Conservation (phyloP, 2,329 filamentous ascomycete species). For the Aspergillus novofumigatus region DNA sequence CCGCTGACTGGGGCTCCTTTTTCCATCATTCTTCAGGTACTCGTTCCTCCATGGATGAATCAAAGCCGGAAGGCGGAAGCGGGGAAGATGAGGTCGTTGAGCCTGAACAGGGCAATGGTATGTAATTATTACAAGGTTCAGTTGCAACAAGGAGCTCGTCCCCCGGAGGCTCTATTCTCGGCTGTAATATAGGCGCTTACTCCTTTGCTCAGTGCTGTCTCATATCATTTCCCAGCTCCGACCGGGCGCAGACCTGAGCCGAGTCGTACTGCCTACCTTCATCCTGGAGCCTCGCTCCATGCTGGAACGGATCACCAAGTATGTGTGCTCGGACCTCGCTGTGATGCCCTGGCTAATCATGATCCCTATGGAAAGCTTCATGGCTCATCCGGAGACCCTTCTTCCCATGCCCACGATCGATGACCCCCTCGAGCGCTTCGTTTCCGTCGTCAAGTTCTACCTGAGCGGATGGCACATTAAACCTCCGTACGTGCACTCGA, state of each 20-base stretch:
- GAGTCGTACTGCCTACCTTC: slow-evolving; percentile 92
- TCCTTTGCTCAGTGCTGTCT: slow-evolving; percentile 65
- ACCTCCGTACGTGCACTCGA: slow-evolving; percentile 66
- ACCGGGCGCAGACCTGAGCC: slow-evolving; percentile 89
- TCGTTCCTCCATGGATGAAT: slow-evolving; percentile 57
- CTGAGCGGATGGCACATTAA: slow-evolving; percentile 98
- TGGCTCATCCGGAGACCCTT: slow-evolving; percentile 96
- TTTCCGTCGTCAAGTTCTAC: slow-evolving; percentile 97
- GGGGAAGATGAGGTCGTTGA: slow-evolving; percentile 79
- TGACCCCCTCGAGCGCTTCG: slow-evolving; percentile 83
- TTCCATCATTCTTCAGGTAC: slow-evolving; percentile 31
- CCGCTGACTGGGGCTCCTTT: slow-evolving; percentile 23
- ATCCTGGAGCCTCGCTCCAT: slow-evolving; percentile 97
- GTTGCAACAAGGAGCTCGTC: not conserved
- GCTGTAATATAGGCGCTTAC: not conserved
- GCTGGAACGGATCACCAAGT: slow-evolving; percentile 99
- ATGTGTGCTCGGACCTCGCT: slow-evolving; percentile 33
- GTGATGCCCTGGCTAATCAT: not conserved
- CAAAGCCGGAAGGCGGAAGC: slow-evolving; percentile 34
- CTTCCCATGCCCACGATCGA: slow-evolving; percentile 83
- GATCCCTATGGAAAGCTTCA: slow-evolving; percentile 65
- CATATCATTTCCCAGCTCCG: slow-evolving; percentile 97
- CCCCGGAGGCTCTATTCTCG: not conserved
- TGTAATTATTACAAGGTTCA: slow-evolving; percentile 25
- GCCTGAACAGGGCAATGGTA: slow-evolving; percentile 90